Conservation (phyloP, 2,329 filamentous ascomycete species). For the Pseudocercospora crystallina region DNA sequence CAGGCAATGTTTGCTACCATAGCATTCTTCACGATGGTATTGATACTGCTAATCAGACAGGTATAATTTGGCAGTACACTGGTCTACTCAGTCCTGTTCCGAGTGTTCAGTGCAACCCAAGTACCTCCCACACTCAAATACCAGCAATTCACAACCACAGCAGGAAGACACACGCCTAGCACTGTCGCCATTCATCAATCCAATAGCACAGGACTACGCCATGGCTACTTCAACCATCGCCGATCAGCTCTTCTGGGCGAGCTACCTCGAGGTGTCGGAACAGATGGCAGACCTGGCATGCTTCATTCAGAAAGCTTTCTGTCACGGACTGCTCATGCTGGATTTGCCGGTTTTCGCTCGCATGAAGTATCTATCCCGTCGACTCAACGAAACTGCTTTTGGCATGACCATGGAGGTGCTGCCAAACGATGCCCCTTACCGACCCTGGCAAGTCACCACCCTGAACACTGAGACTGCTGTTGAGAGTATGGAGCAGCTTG, state of each 20-base stretch:
- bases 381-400: conserved; percentile 13
- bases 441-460: conserved; percentile 11
- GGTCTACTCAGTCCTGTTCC: no score
- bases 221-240: no score
- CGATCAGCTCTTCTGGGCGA: not conserved
- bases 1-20: no score
- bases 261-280: conserved; percentile 10
- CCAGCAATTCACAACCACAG: no score
- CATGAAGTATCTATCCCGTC: conserved; percentile 6
- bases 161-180: no score
- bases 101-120: no score
- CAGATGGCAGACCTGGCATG: conserved; percentile 11
- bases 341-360: conserved; percentile 7
- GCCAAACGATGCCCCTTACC: not conserved
- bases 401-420: conserved; percentile 4
- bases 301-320: conserved; percentile 17
- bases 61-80: no score
- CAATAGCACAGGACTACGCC: no score
- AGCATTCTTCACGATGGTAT: no score
- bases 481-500: conserved; percentile 14
- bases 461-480: conserved; percentile 7
- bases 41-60: no score
- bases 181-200: no score
- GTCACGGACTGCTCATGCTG: conserved; percentile 5
- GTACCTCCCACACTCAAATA: no score